Evolutionary conservation across 495 filamentous ascomycete genomes (phyloP).

Genomic region (Penicillium tannophilum): DNA sequence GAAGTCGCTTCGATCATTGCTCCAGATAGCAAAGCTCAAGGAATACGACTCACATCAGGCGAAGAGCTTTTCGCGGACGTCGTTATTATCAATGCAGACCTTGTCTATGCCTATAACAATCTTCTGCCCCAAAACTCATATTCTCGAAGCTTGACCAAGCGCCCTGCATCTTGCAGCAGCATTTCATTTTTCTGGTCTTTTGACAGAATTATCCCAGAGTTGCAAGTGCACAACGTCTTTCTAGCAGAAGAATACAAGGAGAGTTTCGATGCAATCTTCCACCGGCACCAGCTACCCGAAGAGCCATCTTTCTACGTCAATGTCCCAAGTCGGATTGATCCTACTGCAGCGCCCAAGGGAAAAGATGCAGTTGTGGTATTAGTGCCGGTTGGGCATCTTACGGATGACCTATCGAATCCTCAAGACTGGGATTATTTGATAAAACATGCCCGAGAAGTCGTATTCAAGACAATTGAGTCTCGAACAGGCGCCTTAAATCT

Average conservation of each 20-base stretch:
- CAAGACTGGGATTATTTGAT: conserved; percentile 62
- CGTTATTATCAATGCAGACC: conserved; percentile 67
- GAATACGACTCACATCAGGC: conserved; percentile 55
- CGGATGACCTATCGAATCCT: conserved; percentile 25
- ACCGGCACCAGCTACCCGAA: conserved; percentile 59
- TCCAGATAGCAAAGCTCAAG: conserved; percentile 49
- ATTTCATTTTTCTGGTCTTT: conserved; percentile 78
- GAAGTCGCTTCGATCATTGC: conserved; percentile 51
- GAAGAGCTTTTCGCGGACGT: conserved; percentile 58
- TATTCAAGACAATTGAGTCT: conserved; percentile 55
- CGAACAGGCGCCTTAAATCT: conserved; percentile 55
- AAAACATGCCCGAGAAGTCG: conserved; percentile 48
- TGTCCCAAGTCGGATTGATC: conserved; percentile 66
- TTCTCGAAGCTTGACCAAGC: conserved; percentile 47
- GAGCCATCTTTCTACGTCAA: conserved; percentile 75
- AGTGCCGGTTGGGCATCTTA: conserved; percentile 66
- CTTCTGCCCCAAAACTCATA: conserved; percentile 55
- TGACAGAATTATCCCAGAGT: conserved; percentile 52
- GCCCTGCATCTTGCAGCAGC: conserved; percentile 62
- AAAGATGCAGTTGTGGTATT: conserved; percentile 65
- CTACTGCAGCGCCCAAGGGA: conserved; percentile 62
- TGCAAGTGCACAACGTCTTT: conserved; percentile 74
- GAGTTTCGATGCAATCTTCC: conserved; percentile 72
- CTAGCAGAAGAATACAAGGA: conserved; percentile 67
- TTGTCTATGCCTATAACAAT: conserved; percentile 70